Percentiles rank a stretch among this genome's conserved stretches.
phyloP scores from a whole-genome alignment of 176 grass and related monocot species.

The Oryza officinalis region DNA sequence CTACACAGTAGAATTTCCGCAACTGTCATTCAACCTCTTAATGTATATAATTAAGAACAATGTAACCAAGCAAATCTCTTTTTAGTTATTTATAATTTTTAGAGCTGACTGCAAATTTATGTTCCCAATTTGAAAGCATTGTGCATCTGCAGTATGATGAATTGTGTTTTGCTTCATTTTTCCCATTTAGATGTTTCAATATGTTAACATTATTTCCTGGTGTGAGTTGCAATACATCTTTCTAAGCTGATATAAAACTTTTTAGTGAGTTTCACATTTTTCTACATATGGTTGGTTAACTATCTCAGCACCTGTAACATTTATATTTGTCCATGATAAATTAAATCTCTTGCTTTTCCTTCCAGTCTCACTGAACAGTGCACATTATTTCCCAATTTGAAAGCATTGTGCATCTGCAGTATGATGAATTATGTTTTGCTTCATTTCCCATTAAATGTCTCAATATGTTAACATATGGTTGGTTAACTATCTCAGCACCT shows the following conservation, averaged over 20 bases:
- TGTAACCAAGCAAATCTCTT: not conserved
- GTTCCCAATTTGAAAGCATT: constrained; percentile 4
- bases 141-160: constrained; percentile 17
- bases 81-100: constrained; percentile 16
- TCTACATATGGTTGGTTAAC: constrained; percentile 2
- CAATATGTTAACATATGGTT: no score
- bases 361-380: constrained; percentile 94
- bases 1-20: not conserved
- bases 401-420: no score
- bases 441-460: no score
- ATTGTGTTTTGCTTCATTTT: constrained; percentile 5
- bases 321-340: constrained; percentile 13
- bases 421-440: no score
- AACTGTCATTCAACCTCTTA: not conserved
- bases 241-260: constrained; percentile 7
- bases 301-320: constrained; percentile 21
- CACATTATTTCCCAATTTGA: no score
- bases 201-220: constrained; percentile 23
- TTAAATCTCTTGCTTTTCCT: constrained; percentile 30
- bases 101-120: not conserved
- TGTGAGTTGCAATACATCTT: not conserved
- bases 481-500: constrained; percentile 9
- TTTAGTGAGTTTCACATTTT: constrained; percentile 24
- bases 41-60: not conserved
- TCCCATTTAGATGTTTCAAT: not conserved